A percentile compares a stretch with the other conserved stretches of the same genome.
Evolutionary conservation across 2,329 filamentous ascomycete genomes (phyloP).

Genomic region (Epichloe elymi): DNA sequence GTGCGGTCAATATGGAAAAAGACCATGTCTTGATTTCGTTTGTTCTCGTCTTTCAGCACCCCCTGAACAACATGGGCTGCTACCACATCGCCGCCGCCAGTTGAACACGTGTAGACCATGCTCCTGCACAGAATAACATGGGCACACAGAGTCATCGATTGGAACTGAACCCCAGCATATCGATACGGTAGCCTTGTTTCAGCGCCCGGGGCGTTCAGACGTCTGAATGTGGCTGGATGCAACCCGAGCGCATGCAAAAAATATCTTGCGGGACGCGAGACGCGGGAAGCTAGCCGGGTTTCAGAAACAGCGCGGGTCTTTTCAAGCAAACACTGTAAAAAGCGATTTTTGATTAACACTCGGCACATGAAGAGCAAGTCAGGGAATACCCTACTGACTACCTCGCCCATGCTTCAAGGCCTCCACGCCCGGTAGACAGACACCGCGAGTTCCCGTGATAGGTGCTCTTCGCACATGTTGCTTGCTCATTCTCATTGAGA

Average conservation of each 20-base stretch:
- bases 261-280: not conserved
- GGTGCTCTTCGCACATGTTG: not conserved
- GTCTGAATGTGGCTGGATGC: not conserved
- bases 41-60: not conserved
- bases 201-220: not conserved
- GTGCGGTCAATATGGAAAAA: not conserved
- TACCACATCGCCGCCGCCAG: not conserved
- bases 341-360: not conserved
- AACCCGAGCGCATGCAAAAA: not conserved
- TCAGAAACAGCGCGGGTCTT: not conserved
- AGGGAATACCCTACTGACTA: too few relatives aligned
- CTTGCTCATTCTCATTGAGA: not conserved
- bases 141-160: not conserved
- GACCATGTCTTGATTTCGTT: not conserved
- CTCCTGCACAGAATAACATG: not conserved
- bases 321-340: not conserved
- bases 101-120: slow-evolving; percentile 5
- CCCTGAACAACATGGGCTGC: slow-evolving; percentile 1
- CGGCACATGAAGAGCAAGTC: not conserved
- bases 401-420: too few relatives aligned
- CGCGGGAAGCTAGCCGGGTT: not conserved
- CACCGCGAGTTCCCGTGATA: too few relatives aligned
- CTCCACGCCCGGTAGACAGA: too few relatives aligned
- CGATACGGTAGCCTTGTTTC: not conserved
- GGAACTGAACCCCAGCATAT: not conserved